Evolutionary conservation across 1,284 basidiomycete genomes (phyloP).

Genomic region (Lignosus rhinocerotis): DNA sequence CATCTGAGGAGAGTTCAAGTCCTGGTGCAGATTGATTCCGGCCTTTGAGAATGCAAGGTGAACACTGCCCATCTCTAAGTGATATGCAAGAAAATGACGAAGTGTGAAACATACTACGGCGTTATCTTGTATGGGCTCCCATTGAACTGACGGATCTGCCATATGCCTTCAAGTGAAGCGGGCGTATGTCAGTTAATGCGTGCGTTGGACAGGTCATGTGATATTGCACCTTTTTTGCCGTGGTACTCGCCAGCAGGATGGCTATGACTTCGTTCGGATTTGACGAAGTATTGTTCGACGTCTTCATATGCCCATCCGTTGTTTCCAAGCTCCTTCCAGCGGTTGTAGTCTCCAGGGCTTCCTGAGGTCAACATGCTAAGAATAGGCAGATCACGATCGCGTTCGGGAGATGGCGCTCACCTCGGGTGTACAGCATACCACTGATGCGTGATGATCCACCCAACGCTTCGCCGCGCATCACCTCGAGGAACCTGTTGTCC

Average conservation of each 20-base stretch:
- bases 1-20: constrained; percentile 31
- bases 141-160: constrained; percentile 12
- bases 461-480: constrained; percentile 41
- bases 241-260: constrained; percentile 11
- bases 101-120: not conserved
- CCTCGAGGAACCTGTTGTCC: constrained; percentile 28
- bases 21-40: constrained; percentile 28
- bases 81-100: not conserved
- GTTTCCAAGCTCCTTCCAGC: constrained; percentile 36
- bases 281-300: constrained; percentile 39
- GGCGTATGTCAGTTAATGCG: not conserved
- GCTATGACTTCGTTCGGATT: constrained; percentile 30
- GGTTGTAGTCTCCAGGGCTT: constrained; percentile 39
- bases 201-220: no score
- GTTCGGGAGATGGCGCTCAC: constrained; percentile 1
- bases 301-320: constrained; percentile 41
- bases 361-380: not conserved
- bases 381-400: not conserved
- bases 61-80: constrained; percentile 9
- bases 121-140: constrained; percentile 4
- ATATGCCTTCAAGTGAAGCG: constrained; percentile 5
- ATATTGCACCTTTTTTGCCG: constrained; percentile 20
- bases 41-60: constrained; percentile 4
- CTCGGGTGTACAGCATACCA: constrained; percentile 39
- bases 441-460: constrained; percentile 49